Base-by-base conservation (phyloP, 2,329 filamentous ascomycete species). In the Alternaria burnsii region DNA sequence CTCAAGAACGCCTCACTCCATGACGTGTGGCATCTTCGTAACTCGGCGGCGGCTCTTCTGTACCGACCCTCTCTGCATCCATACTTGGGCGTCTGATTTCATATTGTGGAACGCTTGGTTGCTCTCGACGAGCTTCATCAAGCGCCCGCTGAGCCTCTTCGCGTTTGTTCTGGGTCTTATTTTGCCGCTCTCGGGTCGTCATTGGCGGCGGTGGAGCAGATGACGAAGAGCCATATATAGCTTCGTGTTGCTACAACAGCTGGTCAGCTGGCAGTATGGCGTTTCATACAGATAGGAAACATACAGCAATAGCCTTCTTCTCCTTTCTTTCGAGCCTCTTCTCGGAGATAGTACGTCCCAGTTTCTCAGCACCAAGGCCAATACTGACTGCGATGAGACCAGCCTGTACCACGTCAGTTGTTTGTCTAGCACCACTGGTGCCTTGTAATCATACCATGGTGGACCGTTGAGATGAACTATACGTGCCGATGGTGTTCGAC, bases 281-380 rank as follows among this genome's bases (percentile, higher is more conserved):
- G 0, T 1, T 8, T 22, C 5, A 43, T 50, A 12, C 24, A n/a
- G 6, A 18, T 16, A 20, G 4, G 9, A 5, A 22, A 42, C 47
- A 24, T 66, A 69, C 70, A 43, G 67, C 47, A 36, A 64, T 61
- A 26, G 65, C 61, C 44, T 72, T 72, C 52, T 68, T 70, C 28
- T 70, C 70, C 30, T 72, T 72, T 10, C 62, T 48, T 34, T 69
- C 70, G 11, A 70, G 59, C 52, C 65, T 62, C 38, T 70, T 72
- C 1, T 71, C 68, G 4, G 66, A 69, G 18, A 72, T 67, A 47
- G 66, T 71, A 22, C 62, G 63, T 57, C 52, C 63, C 53, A 55
- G 58, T 55, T 63, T 71, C 59, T 65, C 69, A 24, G 64, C 59
- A 10, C 68, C 70, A 9, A 72, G 61, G 16, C 66, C 68, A 10